phyloP scores from a whole-genome alignment of 352 stramenopile genomes.

The Plasmopara halstedii region DNA sequence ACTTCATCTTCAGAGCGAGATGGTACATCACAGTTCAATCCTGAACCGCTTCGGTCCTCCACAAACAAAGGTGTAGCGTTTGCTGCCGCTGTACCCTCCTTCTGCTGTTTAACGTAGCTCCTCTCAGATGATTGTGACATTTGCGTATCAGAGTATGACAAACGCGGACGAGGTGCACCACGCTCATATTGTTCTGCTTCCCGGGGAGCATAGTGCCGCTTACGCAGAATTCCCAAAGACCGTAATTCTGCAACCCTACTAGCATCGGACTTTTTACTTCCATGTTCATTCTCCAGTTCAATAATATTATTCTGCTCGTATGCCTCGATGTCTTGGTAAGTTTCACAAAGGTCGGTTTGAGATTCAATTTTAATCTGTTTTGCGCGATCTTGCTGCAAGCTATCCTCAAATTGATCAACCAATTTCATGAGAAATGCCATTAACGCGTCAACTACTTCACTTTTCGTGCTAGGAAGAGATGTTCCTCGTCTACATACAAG shows the following conservation, averaged over 20 bases:
- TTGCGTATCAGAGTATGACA: conserved; percentile 12
- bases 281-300: not conserved
- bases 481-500: conserved; percentile 23
- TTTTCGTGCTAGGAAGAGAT: conserved; percentile 21
- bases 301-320: conserved; percentile 1
- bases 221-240: conserved; percentile 21
- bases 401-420: conserved; percentile 27
- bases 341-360: conserved; percentile 1
- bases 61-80: conserved; percentile 24
- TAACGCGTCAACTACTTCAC: conserved; percentile 32
- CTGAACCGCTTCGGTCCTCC: conserved; percentile 41
- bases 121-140: not conserved
- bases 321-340: not conserved
- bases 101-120: conserved; percentile 1
- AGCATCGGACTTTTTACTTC: not conserved
- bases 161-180: conserved; percentile 14
- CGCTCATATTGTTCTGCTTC: conserved; percentile 10
- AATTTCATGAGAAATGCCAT: conserved; percentile 39
- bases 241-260: conserved; percentile 12
- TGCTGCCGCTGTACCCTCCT: not conserved
- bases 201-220: conserved; percentile 25
- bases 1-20: conserved; percentile 25
- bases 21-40: conserved; percentile 10
- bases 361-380: conserved; percentile 10
- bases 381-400: conserved; percentile 10